Base-by-base conservation (phyloP, 1,284 basidiomycete genomes). In the Ceratobasidium sp. region DNA sequence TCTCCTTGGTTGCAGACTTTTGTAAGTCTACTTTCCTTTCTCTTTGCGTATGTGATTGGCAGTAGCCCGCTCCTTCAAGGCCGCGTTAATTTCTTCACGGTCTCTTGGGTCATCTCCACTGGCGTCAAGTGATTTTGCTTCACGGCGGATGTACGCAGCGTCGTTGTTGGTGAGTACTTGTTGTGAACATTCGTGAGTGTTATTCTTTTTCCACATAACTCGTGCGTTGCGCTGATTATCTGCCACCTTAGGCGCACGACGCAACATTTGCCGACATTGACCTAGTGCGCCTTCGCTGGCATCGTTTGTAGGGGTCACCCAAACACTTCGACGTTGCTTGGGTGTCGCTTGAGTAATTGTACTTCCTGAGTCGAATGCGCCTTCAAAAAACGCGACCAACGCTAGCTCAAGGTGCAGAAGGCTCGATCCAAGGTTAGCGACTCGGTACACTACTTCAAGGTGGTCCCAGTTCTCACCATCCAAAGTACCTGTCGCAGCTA, bases 221-320 rank as follows among this genome's bases (percentile, higher is more conserved):
- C 69, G 56, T 26, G 20, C 69, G 42, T 61, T 71, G 17, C 69
- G 54, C 40, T 71, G 69, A 46, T 71, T 48, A 33, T 59, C 69
- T 3, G 69, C 61, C 42, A 71, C 46, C 15, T 3, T 26, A 17
- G 69, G 69, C 23, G 28, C 40, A 6, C 42, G 56, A 20, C 56
- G 69, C n/a, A 71, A 42, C 56, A 71, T 71, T 48, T 71, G 56
- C 10, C n/a, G 69, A 59, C 69, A 71, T 57, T 71, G 56, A 20
- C 64, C 67, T 33, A 77, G 54, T n/a, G 52, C 54, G 13, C 77
- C 68, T 48, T 78, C 59, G 50, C 46, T 71, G 9, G 66, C 57
- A 40, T 78, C 42, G 38, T 78, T 78, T 50, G 77, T 71, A 46
- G 77, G 15, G 26, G 26, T 33, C 38, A 5, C 33, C n/a, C 23